Evolutionary conservation across 805 yeast genomes (phyloP), one percentile per base, ranked within the genome.

Genomic region (Wickerhamiella shivajii): DNA sequence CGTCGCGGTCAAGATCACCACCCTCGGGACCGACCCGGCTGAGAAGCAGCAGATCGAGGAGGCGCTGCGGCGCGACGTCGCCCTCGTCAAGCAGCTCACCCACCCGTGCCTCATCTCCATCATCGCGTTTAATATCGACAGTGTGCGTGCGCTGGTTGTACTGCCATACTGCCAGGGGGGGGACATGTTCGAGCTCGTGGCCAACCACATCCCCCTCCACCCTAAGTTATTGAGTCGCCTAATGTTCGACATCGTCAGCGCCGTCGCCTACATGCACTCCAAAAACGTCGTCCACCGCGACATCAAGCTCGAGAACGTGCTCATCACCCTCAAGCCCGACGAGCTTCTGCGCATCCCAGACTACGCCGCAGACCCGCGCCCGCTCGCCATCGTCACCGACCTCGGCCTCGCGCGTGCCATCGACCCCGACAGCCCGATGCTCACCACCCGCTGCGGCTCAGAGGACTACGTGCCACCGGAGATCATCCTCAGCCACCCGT

Each of bases 381-480:
- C 66, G 31, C 39, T 74, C 12, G 70, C 73, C 2, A 74, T 71
- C 11, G 53, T 84, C 20, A 75, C 93, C 0, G 99, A 90, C 60
- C 77, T 90, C 56, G 98, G 99, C 0, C 64, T 90, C 18, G 76
- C 93, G 8, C 74, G 83, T 45, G 60, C 64, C 31, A 66, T 87
- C 16, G 71, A 67, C 31, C 67, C 71, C 1, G 64, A 60, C 1
- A 61, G 69, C 42, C 78, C 83, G 17, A 45, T 76, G 37, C 63
- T 92, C 17, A 67, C 79, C 2, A 87, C 97, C 1, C 59, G 97
- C 40, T 90, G 98, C 54, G 98, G 99, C 0, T 80, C 94, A 1
- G 95, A 81, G 42, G 98, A 90, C 52, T 90, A 90, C 47, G 93
- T 90, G 5, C 77, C 95, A 0, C 99, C 98, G 0, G 99, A 90